Evolutionary conservation across 2,329 filamentous ascomycete species (phyloP), one percentile per base, ranked within the genome.

Genomic region (Claviceps sp.): DNA sequence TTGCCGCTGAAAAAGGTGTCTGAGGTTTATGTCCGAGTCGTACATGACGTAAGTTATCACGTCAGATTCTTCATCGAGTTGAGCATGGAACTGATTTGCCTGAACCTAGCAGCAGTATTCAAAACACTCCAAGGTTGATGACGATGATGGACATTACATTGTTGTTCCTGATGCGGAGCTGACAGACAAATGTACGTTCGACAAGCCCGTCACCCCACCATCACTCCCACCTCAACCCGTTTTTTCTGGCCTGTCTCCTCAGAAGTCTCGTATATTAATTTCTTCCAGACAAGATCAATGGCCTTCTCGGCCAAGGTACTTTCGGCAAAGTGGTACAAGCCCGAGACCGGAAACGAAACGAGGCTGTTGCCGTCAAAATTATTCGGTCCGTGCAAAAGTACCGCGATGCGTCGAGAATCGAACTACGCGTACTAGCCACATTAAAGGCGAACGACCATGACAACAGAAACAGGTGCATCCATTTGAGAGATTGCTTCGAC

Each of bases 381-480:
- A 97, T 98, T 58, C 85, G 93, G 59, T 96, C 93, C 1, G 93
- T 98, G 13, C 93, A 95, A 64, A 98, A 98, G 67, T 98, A 98
- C 65, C 85, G 93, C 47, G 93, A 98, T 70, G 93, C 93, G 38
- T 95, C 88, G 8, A 82, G 89, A 57, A 98, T 98, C 61, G 93
- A 98, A 66, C 74, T 98, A 38, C 82, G 93, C 55, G 93, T 98
- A 4, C 73, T 98, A 13, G 89, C 90, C 53, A 98, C 93, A 0
- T 74, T 98, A 47, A 86, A 90, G 58, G 86, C 86, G 44, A 97
- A 97, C 65, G 93, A 98, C 65, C 81, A 84, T 55, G 80, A 86
- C 58, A 97, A 98, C 67, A 81, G 89, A 54, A 97, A 98, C 67
- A 85, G 91, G 58, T 98, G 93, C 70, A 98, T 98, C 58, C 93